Conservation (phyloP, 345 rosid genomes). For the Melaleuca alternifolia region DNA sequence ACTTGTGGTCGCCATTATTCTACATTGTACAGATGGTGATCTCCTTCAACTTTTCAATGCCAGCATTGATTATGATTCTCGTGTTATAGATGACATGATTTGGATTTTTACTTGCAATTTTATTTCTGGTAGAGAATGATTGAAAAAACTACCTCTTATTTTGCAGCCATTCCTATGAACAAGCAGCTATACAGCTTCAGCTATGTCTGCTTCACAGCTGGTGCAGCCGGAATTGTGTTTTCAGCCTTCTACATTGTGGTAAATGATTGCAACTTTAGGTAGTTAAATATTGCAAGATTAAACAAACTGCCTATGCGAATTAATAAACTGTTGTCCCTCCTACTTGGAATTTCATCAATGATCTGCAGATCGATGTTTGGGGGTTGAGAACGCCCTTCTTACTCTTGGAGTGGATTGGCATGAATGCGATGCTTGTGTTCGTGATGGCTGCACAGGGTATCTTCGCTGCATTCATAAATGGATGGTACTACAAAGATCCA, state of each 20-base stretch:
- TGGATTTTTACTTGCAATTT: neutral
- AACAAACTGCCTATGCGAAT: neutral
- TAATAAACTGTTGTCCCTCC: neutral
- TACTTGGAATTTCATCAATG: neutral
- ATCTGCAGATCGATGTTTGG: conserved; percentile 46
- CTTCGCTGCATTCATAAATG: conserved; percentile 47
- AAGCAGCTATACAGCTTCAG: conserved; percentile 63
- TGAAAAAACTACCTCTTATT: neutral
- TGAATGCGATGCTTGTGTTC: conserved; percentile 62
- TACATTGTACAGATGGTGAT: conserved; percentile 54
- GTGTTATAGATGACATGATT: neutral
- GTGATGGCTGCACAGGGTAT: conserved; percentile 61
- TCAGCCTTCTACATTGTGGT: conserved; percentile 52
- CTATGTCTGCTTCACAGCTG: conserved; percentile 54
- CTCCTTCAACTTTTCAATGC: neutral
- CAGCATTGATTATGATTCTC: neutral
- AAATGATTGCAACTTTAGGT: neutral
- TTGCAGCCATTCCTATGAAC: conserved; percentile 64
- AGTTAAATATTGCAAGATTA: neutral
- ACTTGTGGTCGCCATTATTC: conserved; percentile 27
- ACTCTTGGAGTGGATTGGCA: conserved; percentile 65
- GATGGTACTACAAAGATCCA: conserved; percentile 41
- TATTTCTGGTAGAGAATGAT: neutral
- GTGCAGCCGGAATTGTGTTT: conserved; percentile 52
- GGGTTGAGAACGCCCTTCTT: conserved; percentile 39